Evolutionary conservation across 169 alveolate genomes (phyloP).

Genomic region (Theileria sp.): DNA sequence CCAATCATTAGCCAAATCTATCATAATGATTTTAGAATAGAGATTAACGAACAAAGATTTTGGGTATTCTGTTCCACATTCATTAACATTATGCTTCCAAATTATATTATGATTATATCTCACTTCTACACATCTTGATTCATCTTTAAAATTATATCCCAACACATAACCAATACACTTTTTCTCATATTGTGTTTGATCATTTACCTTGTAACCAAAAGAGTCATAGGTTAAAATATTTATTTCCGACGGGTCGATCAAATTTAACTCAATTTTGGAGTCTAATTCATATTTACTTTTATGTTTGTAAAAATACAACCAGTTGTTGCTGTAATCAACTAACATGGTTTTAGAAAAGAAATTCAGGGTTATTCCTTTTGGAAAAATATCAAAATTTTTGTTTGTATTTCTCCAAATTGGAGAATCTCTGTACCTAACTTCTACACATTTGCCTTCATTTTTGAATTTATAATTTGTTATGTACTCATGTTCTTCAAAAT

Average conservation of each 20-base stretch:
- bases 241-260: neutral
- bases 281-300: neutral
- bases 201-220: neutral
- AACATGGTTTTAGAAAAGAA: neutral
- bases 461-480: neutral
- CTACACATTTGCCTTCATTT: neutral
- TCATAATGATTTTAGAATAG: neutral
- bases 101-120: neutral
- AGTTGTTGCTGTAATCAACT: neutral
- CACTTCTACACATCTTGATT: neutral
- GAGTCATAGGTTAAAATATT: neutral
- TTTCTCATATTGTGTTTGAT: neutral
- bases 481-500: neutral
- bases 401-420: neutral
- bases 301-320: slow-evolving; percentile 1
- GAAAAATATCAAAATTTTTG: neutral
- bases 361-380: neutral
- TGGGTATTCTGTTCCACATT: neutral
- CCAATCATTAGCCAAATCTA: neutral
- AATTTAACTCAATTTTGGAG: neutral
- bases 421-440: slow-evolving; percentile 2
- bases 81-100: neutral
- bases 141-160: neutral
- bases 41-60: neutral
- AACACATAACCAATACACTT: neutral